Percentiles rank a stretch among this genome's conserved stretches.
Evolutionary conservation across 768 basidiomycete species (phyloP).

Genomic region (Hygrophorus russula): DNA sequence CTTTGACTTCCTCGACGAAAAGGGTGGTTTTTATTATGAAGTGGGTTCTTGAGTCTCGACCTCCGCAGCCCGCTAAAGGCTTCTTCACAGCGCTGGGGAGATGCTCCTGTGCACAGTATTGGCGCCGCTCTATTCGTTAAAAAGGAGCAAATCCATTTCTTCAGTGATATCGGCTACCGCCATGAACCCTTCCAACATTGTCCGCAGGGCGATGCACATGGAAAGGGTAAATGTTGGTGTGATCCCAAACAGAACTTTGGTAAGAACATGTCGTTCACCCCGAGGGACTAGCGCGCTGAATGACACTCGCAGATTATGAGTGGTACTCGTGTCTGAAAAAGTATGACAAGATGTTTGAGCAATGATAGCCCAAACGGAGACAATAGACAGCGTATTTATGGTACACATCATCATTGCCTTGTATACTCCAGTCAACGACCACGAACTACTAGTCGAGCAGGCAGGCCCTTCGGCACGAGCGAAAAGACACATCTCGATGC

Average conservation of each 20-base stretch:
- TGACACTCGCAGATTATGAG: constrained; percentile 44
- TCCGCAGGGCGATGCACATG: constrained; percentile 64
- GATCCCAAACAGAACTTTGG: constrained; percentile 65
- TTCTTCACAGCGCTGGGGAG: constrained; percentile 69
- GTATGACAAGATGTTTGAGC: constrained; percentile 53
- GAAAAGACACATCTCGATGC: not conserved
- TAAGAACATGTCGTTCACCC: constrained; percentile 19
- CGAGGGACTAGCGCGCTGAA: constrained; percentile 6
- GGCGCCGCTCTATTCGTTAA: constrained; percentile 82
- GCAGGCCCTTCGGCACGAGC: not conserved
- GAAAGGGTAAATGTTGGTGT: constrained; percentile 81
- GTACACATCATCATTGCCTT: no score
- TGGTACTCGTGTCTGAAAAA: constrained; percentile 84
- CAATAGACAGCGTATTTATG: not conserved
- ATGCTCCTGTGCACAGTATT: constrained; percentile 84
- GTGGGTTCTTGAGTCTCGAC: constrained; percentile 16
- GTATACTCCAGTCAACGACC: no score
- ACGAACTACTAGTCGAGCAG: not conserved
- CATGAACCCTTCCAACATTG: constrained; percentile 96
- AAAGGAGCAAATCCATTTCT: constrained; percentile 90
- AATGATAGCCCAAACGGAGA: no score
- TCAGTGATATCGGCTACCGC: constrained; percentile 87
- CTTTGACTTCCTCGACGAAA: constrained; percentile 71
- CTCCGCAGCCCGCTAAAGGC: not conserved
- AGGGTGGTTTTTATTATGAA: constrained; percentile 89